Evolutionary conservation across 495 filamentous ascomycete species (phyloP).

Genomic region (Xylaria telfairii): DNA sequence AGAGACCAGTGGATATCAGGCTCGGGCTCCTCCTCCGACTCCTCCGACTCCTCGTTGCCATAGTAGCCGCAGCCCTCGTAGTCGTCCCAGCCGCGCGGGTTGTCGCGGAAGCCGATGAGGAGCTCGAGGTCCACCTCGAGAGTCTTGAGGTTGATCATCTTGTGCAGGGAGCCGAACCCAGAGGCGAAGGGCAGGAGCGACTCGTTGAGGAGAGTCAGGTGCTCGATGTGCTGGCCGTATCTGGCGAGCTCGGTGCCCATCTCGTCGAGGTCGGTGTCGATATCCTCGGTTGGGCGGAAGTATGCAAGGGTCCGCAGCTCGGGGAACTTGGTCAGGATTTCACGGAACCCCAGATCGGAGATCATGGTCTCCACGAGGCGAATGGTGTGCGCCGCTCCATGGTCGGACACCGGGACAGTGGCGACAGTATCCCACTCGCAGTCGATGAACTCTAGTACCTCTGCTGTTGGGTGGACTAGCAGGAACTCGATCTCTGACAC

Average conservation of each 20-base stretch:
- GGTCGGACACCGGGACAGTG: background rate
- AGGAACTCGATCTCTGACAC: background rate
- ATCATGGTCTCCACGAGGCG: background rate
- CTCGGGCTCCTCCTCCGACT: background rate
- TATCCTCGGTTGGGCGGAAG: background rate
- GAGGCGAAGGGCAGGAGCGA: background rate
- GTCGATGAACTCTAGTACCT: background rate
- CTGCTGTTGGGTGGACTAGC: background rate
- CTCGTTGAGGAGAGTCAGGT: background rate
- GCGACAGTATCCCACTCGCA: background rate
- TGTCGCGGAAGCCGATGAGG: constrained; percentile 1
- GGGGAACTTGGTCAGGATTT: background rate
- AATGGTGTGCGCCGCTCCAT: background rate
- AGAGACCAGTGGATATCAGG: constrained; percentile 19
- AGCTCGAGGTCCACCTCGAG: constrained; percentile 18
- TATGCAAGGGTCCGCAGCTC: background rate
- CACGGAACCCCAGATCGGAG: background rate
- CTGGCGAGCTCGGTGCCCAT: background rate
- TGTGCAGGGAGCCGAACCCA: background rate
- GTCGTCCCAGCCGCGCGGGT: background rate
- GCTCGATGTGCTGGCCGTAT: background rate
- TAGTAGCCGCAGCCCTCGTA: background rate
- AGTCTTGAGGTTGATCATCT: background rate
- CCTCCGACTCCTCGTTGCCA: background rate
- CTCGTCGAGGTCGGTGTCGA: background rate